Conservation (phyloP, 148 eudicot species). For the Pouteria glomerata region DNA sequence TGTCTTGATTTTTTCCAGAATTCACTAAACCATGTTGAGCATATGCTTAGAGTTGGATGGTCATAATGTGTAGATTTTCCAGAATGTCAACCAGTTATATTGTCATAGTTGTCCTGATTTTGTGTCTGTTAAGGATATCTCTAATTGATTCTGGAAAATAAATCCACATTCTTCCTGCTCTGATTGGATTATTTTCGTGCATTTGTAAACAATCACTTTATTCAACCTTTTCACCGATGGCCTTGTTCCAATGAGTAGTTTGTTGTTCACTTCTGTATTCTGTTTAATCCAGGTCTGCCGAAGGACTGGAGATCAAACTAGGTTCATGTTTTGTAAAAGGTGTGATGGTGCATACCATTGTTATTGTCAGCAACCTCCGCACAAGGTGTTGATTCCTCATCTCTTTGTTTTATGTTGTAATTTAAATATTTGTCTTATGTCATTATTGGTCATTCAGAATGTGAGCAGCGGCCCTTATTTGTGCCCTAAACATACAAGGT, state of each 20-base stretch:
- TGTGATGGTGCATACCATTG: slow-evolving; percentile 97
- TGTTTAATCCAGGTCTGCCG: slow-evolving; percentile 59
- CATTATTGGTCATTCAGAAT: slow-evolving; percentile 51
- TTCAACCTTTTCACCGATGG: neutral
- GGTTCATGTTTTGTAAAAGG: slow-evolving; percentile 90
- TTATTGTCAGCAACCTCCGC: slow-evolving; percentile 98
- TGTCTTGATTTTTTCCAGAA: neutral
- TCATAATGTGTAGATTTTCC: neutral
- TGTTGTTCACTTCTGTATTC: neutral
- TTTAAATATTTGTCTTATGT: neutral
- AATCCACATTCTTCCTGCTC: neutral
- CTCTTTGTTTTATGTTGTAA: neutral
- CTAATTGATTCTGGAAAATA: neutral
- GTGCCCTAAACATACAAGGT: slow-evolving; percentile 94
- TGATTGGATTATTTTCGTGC: neutral
- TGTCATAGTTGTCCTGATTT: neutral
- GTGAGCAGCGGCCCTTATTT: slow-evolving; percentile 86
- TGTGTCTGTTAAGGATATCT: neutral
- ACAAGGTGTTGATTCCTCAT: slow-evolving; percentile 49
- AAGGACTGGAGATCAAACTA: slow-evolving; percentile 82
- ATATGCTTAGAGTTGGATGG: neutral
- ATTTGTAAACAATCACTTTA: neutral
- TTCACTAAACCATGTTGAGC: neutral
- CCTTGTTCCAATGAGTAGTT: neutral
- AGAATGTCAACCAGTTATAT: neutral